Evolutionary conservation across 495 filamentous ascomycete genomes (phyloP), one percentile per base, ranked within the genome.

Genomic region (Podospora comata): DNA sequence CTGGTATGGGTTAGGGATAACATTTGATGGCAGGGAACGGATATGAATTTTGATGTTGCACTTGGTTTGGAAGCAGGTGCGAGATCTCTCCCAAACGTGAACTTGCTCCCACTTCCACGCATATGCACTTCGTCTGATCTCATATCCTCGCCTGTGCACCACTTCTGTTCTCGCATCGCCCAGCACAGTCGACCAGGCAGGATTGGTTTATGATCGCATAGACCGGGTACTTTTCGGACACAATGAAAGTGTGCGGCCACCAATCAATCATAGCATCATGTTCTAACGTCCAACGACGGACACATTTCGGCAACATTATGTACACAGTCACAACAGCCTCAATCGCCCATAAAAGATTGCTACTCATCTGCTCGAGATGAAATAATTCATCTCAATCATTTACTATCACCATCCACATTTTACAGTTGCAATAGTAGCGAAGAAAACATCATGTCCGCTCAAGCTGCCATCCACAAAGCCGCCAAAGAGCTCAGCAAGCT

Each of bases 401-500:
- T 18, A 56, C 15, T 18, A 6, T 56, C 19, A 4, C 4, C 54
- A 20, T 18, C 6, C 15, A 56, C 54, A 56, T 56, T 4, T 20
- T 6, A 13, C 5, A 18, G 15, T 9, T n/a, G 18, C n/a, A 60
- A 28, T 60, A 60, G 23, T 4, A 4, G 6, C 5, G 18, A 60
- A 27, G 2, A 48, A 6, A 58, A 0, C 55, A 26, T 20, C 55
- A 19, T 58, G 23, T 58, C 48, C 48, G 19, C 59, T 55, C 64
- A 74, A 54, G 60, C 78, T 75, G 74, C 57, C 4, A 23, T n/a
- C 60, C 55, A 3, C 48, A 27, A 54, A 27, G 23, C 58, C 57
- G 68, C 70, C 28, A 71, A 62, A 26, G 70, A 73, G 28, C 70
- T 80, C 9, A 68, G 72, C 3, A 77, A 72, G 67, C 34, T 79